Evolutionary conservation across 2,329 filamentous ascomycete species (phyloP).

Genomic region (Arthrobotrys sinensis): DNA sequence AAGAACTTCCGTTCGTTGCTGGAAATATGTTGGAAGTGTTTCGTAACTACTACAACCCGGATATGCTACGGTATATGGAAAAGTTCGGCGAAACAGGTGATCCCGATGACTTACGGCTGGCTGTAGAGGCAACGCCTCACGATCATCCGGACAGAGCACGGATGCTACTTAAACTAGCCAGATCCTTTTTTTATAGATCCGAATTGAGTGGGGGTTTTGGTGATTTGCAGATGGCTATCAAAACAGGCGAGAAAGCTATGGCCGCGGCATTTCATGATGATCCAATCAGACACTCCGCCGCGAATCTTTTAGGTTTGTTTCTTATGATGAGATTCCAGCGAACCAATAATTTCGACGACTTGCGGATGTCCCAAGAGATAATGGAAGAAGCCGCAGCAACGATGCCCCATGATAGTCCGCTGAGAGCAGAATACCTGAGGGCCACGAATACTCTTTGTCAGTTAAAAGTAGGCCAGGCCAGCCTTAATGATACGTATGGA

Average conservation of each 20-base stretch:
- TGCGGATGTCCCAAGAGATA: conserved; percentile 36
- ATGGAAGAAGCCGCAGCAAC: not conserved
- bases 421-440: too few species aligned
- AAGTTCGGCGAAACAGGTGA: not conserved
- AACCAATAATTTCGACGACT: conserved; percentile 31
- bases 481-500: too few species aligned
- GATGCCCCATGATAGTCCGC: too few species aligned
- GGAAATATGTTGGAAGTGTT: not conserved
- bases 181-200: not conserved
- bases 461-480: too few species aligned
- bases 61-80: not conserved
- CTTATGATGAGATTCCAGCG: conserved; percentile 25
- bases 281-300: too few species aligned
- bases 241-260: conserved; percentile 18
- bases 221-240: conserved; percentile 50
- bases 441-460: too few species aligned
- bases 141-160: not conserved
- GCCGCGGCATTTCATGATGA: not conserved
- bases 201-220: conserved; percentile 4
- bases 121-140: conserved; percentile 2
- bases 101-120: conserved; percentile 15
- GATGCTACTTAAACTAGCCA: not conserved
- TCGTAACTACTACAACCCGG: too few species aligned
- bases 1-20: not conserved
- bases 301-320: not conserved